Base-by-base conservation (phyloP, 768 basidiomycete species). In the Suillus weaverae region DNA sequence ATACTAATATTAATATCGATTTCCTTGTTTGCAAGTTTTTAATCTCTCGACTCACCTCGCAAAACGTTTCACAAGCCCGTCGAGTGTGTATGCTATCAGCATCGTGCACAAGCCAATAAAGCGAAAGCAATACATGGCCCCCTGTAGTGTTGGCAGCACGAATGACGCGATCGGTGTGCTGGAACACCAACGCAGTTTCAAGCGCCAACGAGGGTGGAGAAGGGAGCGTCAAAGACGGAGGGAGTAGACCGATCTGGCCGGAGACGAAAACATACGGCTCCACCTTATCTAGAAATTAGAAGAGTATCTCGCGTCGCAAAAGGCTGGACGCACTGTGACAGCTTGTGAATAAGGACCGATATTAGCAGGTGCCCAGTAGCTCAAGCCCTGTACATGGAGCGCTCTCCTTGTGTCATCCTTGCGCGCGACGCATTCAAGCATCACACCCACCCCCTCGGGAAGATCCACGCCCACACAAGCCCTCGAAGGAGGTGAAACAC, bases 311-410 rank as follows among this genome's bases (percentile, higher is more conserved):
- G 30, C 13, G 55, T n/a, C 16, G 11, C 48, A n/a, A 39, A 53
- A 64, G 38, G 32, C 60, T 6, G 50, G 61, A 78, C 87, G 70
- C 61, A 96, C 97, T 60, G 83, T 81, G 68, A 98, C 86, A 2
- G 94, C 91, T 77, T 99, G 97, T 5, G 95, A 97, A 76, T 99
- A 99, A 5, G 97, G 97, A 0, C 97, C 97, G 62, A 99, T 99
- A 74, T 99, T 99, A 11, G 97, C 97, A 14, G 97, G 95, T 33
- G 96, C 97, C 97, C 97, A 99, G 72, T 99, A 98, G 76, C 97
- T 98, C 67, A 98, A 72, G 10, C 95, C 85, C 76, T 99, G 97
- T 2, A 99, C 97, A 72, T 99, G 97, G 53, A 99, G 81, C 0
- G 93, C 89, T 62, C 86, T 86, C 51, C 96, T 80, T 46, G 30